Conservation (phyloP, 768 basidiomycete genomes). For the Termitomyces sp. region DNA sequence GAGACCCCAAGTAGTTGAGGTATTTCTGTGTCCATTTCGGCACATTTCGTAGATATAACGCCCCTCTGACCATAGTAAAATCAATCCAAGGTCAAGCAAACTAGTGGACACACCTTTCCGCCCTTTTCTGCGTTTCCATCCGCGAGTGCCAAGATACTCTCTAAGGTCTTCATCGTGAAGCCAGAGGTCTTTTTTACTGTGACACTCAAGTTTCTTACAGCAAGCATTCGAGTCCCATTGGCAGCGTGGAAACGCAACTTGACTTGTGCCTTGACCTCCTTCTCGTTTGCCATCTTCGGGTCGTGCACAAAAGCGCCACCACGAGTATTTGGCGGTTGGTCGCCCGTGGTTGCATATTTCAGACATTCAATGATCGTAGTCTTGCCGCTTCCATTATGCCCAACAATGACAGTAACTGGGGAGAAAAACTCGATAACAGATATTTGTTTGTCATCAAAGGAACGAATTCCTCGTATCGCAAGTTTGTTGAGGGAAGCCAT, state of each 20-base stretch:
- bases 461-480: conserved; percentile 89
- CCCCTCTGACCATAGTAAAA: conserved; percentile 47
- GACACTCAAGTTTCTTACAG: conserved; percentile 85
- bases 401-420: conserved; percentile 97
- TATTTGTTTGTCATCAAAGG: conserved; percentile 93
- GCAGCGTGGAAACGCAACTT: conserved; percentile 89
- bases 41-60: conserved; percentile 94
- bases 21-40: conserved; percentile 93
- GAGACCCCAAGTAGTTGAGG: conserved; percentile 92
- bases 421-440: conserved; percentile 95
- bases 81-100: background rate
- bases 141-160: conserved; percentile 77
- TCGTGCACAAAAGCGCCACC: conserved; percentile 99
- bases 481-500: conserved; percentile 91
- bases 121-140: conserved; percentile 60
- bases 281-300: conserved; percentile 99
- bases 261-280: conserved; percentile 98
- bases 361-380: conserved; percentile 99
- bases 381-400: conserved; percentile 97
- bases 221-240: conserved; percentile 86
- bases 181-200: conserved; percentile 85
- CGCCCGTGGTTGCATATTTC: conserved; percentile 98
- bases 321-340: conserved; percentile 94
- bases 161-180: conserved; percentile 96
- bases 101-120: conserved; percentile 57